phyloP scores from a whole-genome alignment of 768 basidiomycete species.

The Podaxis sp. region DNA sequence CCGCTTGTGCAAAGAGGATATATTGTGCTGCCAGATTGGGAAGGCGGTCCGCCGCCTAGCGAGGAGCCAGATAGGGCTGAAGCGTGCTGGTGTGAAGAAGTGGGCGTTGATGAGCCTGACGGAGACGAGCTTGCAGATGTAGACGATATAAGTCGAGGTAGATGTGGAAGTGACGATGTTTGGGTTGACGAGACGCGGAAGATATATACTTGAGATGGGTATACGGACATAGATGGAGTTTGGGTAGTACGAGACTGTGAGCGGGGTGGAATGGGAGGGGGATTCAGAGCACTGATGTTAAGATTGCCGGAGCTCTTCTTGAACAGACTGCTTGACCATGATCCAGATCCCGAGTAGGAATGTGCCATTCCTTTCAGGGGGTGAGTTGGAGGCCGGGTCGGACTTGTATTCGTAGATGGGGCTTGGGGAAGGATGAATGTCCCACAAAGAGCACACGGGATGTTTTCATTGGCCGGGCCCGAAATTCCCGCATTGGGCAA shows the following conservation, averaged over 20 bases:
- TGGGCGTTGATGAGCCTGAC: slow-evolving; percentile 19
- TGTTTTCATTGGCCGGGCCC: slow-evolving; percentile 45
- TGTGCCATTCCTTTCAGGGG: slow-evolving; percentile 30
- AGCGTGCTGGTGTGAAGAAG: slow-evolving; percentile 20
- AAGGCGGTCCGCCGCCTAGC: background rate
- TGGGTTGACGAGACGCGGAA: slow-evolving; percentile 58
- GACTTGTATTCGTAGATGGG: slow-evolving; percentile 30
- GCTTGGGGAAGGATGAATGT: slow-evolving; percentile 40
- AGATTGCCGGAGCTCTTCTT: slow-evolving; percentile 38
- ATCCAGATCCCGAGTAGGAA: slow-evolving; percentile 28
- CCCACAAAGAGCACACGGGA: slow-evolving; percentile 84
- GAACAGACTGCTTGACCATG: slow-evolving; percentile 60
- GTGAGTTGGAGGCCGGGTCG: slow-evolving; percentile 31
- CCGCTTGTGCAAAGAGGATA: slow-evolving; percentile 82
- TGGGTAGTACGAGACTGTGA: slow-evolving; percentile 23
- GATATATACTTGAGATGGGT: slow-evolving; percentile 56
- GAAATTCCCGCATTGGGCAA: slow-evolving; percentile 43
- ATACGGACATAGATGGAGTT: slow-evolving; percentile 28
- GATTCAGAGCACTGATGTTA: slow-evolving; percentile 14
- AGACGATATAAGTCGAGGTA: slow-evolving; percentile 34
- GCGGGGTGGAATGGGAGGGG: slow-evolving; percentile 33
- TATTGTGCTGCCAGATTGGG: slow-evolving; percentile 39
- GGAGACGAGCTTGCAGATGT: slow-evolving; percentile 22
- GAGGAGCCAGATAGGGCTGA: background rate
- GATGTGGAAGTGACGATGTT: slow-evolving; percentile 30